Evolutionary conservation across 2,329 filamentous ascomycete genomes (phyloP).

Genomic region (Alternaria infectoria): DNA sequence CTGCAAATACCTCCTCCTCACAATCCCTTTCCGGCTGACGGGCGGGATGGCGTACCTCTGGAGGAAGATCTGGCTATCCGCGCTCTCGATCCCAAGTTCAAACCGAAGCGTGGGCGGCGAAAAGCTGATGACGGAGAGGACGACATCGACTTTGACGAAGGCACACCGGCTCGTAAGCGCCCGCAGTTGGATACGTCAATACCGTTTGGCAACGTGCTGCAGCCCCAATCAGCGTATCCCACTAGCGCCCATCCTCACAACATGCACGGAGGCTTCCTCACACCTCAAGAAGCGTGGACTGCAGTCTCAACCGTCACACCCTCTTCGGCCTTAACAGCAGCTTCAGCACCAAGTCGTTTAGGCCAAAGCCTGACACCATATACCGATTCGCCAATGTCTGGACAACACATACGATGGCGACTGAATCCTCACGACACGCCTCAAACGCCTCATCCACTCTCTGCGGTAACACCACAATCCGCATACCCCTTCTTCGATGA

Average conservation of each 20-base stretch:
- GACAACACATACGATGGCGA: conserved; percentile 55
- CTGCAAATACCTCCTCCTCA: conserved; percentile 72
- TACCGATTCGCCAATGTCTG: conserved; percentile 51
- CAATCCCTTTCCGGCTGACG: conserved; percentile 67
- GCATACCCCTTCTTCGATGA: conserved; percentile 61
- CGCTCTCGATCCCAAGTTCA: conserved; percentile 78
- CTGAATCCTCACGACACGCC: conserved; percentile 67
- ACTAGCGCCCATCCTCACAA: conserved; percentile 63
- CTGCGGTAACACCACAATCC: conserved; percentile 74
- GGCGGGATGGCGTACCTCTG: conserved; percentile 79
- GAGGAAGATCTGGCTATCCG: conserved; percentile 90
- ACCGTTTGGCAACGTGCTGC: conserved; percentile 43
- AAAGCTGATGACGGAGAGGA: conserved; percentile 63
- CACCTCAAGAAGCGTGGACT: conserved; percentile 54
- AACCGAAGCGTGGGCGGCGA: conserved; percentile 66
- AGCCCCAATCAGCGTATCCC: conserved; percentile 58
- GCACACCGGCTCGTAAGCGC: conserved; percentile 59
- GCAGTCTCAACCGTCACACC: conserved; percentile 50
- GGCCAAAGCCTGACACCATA: conserved; percentile 47
- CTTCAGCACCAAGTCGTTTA: conserved; percentile 44
- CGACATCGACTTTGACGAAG: conserved; percentile 60
- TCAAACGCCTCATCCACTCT: conserved; percentile 74
- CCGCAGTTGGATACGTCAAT: conserved; percentile 65
- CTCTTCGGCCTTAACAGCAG: conserved; percentile 43
- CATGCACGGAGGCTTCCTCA: conserved; percentile 52